Evolutionary conservation across 1,139 yeast species (phyloP), one percentile per base, ranked within the genome.

Genomic region (Yamadazyma sp.): DNA sequence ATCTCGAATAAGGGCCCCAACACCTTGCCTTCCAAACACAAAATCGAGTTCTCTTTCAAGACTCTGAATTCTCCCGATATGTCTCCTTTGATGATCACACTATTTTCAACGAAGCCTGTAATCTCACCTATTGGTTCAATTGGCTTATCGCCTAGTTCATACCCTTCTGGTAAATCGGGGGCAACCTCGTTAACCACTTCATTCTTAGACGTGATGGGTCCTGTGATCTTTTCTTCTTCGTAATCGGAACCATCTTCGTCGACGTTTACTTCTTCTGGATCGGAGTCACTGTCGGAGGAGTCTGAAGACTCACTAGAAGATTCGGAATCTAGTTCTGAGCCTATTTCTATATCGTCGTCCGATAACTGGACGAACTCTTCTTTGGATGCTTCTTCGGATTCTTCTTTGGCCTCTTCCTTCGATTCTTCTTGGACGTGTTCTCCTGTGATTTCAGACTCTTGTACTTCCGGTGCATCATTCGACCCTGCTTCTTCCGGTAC

Each of bases 1-100:
- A 89, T 87, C 57, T 92, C 99, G 53, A 79, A 86, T 11, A 92
- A 64, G 1, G 86, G 82, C 0, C 99, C 99, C n/a, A 94, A 52
- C 0, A 86, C 67, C 35, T 82, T 72, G 54, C 86, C 90, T 48
- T 80, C 83, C 36, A 89, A 71, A 56, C 96, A 88, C 13, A 92
- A 70, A 0, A 90, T 70, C 0, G 97, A 83, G 20, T 83, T 85
- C 41, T 89, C 96, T 46, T 83, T 86, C 29, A 94, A 67, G 0
- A 90, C 85, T 31, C 92, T 67, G 55, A 82, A 86, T 52, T 92
- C 97, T 3, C 95, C 97, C 1, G 97, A 86, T 1, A 75, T 63
- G n/a, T 67, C 63, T 0, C 96, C 94, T 47, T 80, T 79, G 25
- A 94, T 70, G 10, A 94, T 75, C 3, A 87, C 74, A 39, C 86